Conservation (phyloP, 208 protist genomes). For the Acanthamoeba sp. region DNA sequence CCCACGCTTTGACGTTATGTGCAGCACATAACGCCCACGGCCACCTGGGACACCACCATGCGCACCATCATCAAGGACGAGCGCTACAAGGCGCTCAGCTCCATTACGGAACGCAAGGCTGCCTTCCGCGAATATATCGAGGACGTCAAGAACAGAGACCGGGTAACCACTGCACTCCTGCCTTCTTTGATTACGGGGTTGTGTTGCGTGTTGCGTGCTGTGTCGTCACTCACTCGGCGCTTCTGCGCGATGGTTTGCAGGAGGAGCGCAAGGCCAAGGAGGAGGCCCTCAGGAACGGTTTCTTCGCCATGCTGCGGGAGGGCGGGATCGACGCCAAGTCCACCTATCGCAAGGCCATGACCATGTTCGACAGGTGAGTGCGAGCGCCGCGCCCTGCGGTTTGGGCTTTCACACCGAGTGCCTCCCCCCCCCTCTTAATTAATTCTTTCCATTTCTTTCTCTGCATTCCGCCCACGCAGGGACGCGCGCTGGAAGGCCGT, state of each 20-base stretch:
- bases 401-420: too few relatives aligned
- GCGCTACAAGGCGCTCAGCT: constrained; percentile 74
- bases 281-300: constrained; percentile 72
- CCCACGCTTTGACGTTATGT: background rate
- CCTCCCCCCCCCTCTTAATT: too few relatives aligned
- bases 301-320: constrained; percentile 76
- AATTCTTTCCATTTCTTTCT: too few relatives aligned
- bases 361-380: constrained; percentile 29
- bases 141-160: constrained; percentile 71
- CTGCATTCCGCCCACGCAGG: background rate
- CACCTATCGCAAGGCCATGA: constrained; percentile 46
- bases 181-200: background rate
- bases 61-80: constrained; percentile 72
- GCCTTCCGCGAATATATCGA: constrained; percentile 78
- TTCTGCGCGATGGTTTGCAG: background rate
- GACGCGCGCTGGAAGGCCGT: constrained; percentile 78
- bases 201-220: background rate
- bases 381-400: too few relatives aligned
- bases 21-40: constrained; percentile 1
- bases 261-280: constrained; percentile 74
- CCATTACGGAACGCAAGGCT: constrained; percentile 79
- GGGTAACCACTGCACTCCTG: background rate
- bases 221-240: too few relatives aligned
- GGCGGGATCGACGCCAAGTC: background rate
- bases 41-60: constrained; percentile 79